Conservation (phyloP, 169 alveolate genomes). For the Plasmodium adleri region DNA sequence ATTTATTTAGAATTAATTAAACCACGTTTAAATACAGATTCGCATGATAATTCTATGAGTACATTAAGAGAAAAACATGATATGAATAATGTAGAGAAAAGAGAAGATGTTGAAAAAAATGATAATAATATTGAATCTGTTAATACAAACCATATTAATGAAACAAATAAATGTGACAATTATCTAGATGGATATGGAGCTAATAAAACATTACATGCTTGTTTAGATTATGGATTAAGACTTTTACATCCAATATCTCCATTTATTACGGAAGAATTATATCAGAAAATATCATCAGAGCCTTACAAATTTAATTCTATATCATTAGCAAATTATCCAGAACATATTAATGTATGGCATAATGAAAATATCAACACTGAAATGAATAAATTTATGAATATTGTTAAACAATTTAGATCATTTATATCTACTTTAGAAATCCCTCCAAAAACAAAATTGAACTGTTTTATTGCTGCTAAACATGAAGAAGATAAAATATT, state of each 20-base stretch:
- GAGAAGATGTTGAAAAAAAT: constrained; percentile 6
- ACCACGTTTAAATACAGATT: constrained; percentile 82
- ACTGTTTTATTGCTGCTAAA: constrained; percentile 81
- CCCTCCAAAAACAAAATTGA: constrained; percentile 81
- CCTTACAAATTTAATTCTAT: constrained; percentile 78
- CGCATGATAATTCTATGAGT: background rate
- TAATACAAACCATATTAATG: constrained; percentile 77
- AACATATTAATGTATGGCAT: constrained; percentile 46
- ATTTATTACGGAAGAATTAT: constrained; percentile 97
- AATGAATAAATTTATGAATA: constrained; percentile 77
- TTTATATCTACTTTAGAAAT: constrained; percentile 85
- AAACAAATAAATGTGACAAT: constrained; percentile 11
- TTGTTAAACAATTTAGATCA: constrained; percentile 84
- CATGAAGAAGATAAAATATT: constrained; percentile 65
- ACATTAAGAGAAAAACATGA: constrained; percentile 27
- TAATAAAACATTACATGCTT: constrained; percentile 81
- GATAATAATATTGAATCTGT: constrained; percentile 54
- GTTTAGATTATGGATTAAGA: constrained; percentile 90
- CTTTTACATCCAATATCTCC: constrained; percentile 99
- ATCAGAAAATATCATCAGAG: constrained; percentile 92
- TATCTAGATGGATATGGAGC: constrained; percentile 60
- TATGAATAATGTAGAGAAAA: background rate
- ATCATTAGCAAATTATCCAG: constrained; percentile 81
- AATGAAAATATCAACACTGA: constrained; percentile 63
- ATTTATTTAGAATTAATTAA: constrained; percentile 96